Evolutionary conservation across 2,329 filamentous ascomycete genomes (phyloP).

Genomic region (Lachnellula arida): DNA sequence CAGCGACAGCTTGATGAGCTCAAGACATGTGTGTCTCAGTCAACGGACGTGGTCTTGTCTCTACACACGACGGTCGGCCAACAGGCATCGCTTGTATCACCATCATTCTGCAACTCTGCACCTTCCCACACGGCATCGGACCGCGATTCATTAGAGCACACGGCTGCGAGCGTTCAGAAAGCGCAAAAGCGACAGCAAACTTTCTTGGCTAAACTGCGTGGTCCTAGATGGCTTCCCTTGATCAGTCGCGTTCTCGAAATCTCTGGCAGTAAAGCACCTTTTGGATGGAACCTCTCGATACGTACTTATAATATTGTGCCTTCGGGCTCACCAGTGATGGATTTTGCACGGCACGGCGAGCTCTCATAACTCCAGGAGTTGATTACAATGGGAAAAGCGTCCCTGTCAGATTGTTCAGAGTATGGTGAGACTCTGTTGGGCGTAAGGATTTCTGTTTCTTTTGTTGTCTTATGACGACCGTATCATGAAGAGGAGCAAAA

Average conservation of each 20-base stretch:
- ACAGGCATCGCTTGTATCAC: not conserved
- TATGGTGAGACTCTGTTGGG: not conserved
- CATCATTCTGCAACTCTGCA: not conserved
- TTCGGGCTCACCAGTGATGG: not conserved
- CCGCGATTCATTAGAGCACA: not conserved
- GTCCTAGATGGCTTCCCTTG: not conserved
- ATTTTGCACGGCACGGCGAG: not conserved
- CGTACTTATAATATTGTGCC: not conserved
- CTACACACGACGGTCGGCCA: not conserved
- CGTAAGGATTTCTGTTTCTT: not conserved
- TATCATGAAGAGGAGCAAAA: not conserved
- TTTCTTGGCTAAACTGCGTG: not conserved
- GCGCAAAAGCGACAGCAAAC: not conserved
- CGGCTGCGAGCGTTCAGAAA: not conserved
- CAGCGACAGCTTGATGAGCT: not conserved
- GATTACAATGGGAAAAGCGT: not conserved
- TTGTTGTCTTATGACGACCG: no score
- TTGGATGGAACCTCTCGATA: slow-evolving; percentile 3
- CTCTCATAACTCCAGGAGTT: not conserved
- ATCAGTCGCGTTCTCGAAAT: not conserved
- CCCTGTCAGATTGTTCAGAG: not conserved
- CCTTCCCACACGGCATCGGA: not conserved
- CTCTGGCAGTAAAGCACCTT: not conserved
- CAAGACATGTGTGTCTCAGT: not conserved
- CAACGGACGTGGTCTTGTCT: not conserved